phyloP scores from a whole-genome alignment of 306 rosid species.

The Echinosophora koreensis region DNA sequence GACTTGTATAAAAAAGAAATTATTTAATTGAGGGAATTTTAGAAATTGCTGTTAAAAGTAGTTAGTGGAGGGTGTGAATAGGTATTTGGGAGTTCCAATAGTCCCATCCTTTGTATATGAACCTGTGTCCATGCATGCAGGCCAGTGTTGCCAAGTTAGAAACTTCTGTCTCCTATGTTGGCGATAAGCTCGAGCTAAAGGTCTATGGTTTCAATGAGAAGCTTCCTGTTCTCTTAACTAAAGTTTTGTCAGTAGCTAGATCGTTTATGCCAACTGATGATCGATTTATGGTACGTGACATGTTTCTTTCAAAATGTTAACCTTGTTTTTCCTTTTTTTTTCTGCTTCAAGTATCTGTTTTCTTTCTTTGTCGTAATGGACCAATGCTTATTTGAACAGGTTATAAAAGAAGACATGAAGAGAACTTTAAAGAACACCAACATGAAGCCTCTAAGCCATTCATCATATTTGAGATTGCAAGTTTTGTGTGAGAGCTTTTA shows the following conservation, averaged over 20 bases:
- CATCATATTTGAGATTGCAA: conserved; percentile 83
- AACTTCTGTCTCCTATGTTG: conserved; percentile 77
- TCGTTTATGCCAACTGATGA: conserved; percentile 76
- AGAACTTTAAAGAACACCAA: conserved; percentile 82
- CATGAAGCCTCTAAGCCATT: conserved; percentile 93
- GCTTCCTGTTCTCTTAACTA: conserved; percentile 81
- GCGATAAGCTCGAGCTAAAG: conserved; percentile 90
- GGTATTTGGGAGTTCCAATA: neutral
- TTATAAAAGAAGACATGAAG: conserved; percentile 83
- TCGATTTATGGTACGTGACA: conserved; percentile 70
- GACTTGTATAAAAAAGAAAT: conserved; percentile 3
- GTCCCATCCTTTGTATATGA: conserved; percentile 28
- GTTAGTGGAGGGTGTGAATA: conserved; percentile 32
- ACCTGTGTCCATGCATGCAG: conserved; percentile 53
- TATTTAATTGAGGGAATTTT: neutral
- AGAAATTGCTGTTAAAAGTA: conserved; percentile 23
- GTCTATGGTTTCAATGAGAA: conserved; percentile 90
- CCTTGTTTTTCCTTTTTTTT: neutral
- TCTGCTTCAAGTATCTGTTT: conserved; percentile 22
- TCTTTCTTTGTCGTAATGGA: conserved; percentile 42
- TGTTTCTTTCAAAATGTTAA: conserved; percentile 16
- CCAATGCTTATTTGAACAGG: conserved; percentile 57
- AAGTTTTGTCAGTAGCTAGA: conserved; percentile 68
- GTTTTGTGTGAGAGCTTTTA: conserved; percentile 77
- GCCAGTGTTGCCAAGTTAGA: conserved; percentile 94